Evolutionary conservation across 1,284 basidiomycete genomes (phyloP).

Genomic region (Malassezia vespertilionis): DNA sequence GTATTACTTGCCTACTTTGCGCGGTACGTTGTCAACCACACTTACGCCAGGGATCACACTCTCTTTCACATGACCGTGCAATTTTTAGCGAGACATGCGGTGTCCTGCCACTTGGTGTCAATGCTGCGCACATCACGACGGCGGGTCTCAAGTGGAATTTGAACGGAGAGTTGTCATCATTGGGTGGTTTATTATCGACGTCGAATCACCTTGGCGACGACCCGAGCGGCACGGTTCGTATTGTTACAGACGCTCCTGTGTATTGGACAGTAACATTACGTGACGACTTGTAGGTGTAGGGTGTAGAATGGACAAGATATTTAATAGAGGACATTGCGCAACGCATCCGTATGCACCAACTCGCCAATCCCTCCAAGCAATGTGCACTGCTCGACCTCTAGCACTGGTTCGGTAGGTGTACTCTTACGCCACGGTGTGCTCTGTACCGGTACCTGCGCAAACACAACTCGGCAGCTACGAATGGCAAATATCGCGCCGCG

Average conservation of each 20-base stretch:
- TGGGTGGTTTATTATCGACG: constrained; percentile 58
- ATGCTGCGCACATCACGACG: constrained; percentile 64
- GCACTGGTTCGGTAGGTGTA: too few relatives aligned
- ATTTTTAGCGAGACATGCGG: constrained; percentile 80
- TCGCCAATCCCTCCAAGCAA: constrained; percentile 4
- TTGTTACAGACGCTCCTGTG: constrained; percentile 69
- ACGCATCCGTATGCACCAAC: neutral
- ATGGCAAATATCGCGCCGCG: constrained; percentile 3
- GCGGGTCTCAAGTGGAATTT: constrained; percentile 82
- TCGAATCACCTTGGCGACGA: constrained; percentile 64
- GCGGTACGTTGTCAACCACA: constrained; percentile 51
- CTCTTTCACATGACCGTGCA: constrained; percentile 61
- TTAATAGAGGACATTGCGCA: neutral
- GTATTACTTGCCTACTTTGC: constrained; percentile 76
- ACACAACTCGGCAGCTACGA: neutral
- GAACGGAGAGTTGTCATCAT: constrained; percentile 30
- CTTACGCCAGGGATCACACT: constrained; percentile 61
- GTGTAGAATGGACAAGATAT: neutral
- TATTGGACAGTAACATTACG: constrained; percentile 70
- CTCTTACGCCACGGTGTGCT: too few relatives aligned
- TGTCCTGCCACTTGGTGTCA: constrained; percentile 69
- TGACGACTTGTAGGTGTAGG: neutral
- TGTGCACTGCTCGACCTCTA: neutral
- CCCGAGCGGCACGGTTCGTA: constrained; percentile 53
- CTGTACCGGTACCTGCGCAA: neutral